Percentiles rank a stretch among this genome's conserved stretches.
These are phyloP conservation scores for Vicia sativa DNA, from an alignment of 306 rosid species.

Conservation along the genomic window DNA sequence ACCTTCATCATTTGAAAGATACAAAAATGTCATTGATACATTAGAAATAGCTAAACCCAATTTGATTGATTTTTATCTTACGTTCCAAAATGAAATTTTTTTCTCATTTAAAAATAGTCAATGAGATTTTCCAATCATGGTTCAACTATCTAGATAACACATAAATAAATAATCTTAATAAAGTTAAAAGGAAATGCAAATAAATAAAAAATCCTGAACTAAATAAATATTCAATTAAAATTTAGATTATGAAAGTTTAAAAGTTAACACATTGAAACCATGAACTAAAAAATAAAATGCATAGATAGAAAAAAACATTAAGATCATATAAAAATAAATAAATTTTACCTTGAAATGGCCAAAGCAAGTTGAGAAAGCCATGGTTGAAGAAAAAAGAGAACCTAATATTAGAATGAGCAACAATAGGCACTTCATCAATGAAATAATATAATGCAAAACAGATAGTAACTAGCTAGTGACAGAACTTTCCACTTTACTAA, in stretches of 20 bases:
- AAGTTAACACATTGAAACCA: not conserved
- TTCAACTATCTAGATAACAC: not conserved
- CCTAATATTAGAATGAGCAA: not conserved
- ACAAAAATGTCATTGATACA: not conserved
- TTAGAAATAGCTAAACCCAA: not conserved
- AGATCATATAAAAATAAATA: constrained; percentile 19
- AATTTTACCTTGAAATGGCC: constrained; percentile 59
- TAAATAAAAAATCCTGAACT: constrained; percentile 4
- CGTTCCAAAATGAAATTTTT: not conserved
- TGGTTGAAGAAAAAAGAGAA: constrained; percentile 44
- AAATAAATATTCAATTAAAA: not conserved
- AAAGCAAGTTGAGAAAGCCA: constrained; percentile 60
- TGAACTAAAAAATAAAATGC: not conserved
- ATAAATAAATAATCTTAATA: not conserved
- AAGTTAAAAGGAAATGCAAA: not conserved
- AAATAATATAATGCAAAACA: constrained; percentile 7
- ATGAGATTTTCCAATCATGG: not conserved
- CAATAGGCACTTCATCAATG: constrained; percentile 40
- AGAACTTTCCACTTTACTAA: constrained; percentile 23
- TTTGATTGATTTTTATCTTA: not conserved
- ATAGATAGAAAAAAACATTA: not conserved
- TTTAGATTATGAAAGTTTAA: constrained; percentile 18
- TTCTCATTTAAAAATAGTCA: not conserved
- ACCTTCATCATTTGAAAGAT: not conserved
- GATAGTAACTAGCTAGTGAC: not conserved